phyloP scores from a whole-genome alignment of 805 yeast species.

The Cyberlindnera xylosilytica region DNA sequence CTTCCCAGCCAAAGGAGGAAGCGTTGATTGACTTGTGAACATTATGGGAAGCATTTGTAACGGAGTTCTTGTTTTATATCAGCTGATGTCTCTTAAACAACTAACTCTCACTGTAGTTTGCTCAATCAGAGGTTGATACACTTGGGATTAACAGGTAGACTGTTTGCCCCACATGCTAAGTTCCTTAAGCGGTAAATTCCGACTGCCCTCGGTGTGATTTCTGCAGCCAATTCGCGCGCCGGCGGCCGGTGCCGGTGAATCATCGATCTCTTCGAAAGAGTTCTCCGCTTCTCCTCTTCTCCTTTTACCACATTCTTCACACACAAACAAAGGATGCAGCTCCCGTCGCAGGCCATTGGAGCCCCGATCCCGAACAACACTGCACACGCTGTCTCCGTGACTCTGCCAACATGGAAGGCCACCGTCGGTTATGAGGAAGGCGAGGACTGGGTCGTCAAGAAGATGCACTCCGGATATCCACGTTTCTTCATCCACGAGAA shows the following conservation, averaged over 20 bases:
- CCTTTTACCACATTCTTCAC: background rate
- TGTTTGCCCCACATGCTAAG: background rate
- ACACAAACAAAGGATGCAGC: constrained; percentile 6
- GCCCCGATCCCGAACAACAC: constrained; percentile 86
- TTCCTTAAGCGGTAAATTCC: background rate
- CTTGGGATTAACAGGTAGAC: background rate
- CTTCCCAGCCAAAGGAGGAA: constrained; percentile 18
- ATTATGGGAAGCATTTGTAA: background rate
- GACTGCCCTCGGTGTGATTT: background rate
- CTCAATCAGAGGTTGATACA: no score
- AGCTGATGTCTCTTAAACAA: no score
- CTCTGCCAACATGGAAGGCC: constrained; percentile 93
- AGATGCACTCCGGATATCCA: constrained; percentile 88
- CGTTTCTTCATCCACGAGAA: constrained; percentile 69
- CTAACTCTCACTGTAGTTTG: no score
- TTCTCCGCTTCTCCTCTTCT: background rate
- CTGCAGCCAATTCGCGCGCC: background rate
- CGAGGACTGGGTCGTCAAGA: constrained; percentile 69
- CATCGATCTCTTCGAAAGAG: no score
- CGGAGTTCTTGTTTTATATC: background rate
- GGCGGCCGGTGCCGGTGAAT: background rate
- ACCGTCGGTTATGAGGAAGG: constrained; percentile 93
- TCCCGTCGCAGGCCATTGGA: constrained; percentile 49
- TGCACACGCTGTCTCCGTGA: constrained; percentile 91
- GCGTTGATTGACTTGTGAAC: constrained; percentile 32